Base-by-base conservation (phyloP, 2,329 filamentous ascomycete species). In the Pyricularia sp. region DNA sequence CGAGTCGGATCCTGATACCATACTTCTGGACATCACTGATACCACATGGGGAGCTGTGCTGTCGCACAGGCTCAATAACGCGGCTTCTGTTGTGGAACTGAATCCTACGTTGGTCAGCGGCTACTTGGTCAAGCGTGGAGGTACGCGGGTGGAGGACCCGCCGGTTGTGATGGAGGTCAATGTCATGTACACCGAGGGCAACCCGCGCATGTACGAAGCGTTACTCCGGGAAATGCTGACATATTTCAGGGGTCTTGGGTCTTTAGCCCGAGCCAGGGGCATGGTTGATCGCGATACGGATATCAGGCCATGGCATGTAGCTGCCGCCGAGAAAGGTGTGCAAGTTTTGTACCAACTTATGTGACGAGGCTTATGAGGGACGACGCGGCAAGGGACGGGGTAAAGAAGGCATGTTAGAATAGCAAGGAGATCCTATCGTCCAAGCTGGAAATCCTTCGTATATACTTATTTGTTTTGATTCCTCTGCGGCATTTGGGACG, bases 271-370 rank as follows among this genome's bases (percentile, higher is more conserved):
- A 68, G 83, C 86, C 26, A 83, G 88, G 66, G 88, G 85, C 0
- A 77, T 87, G 70, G 78, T 86, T 71, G 81, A 85, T 70, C 75
- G 80, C 66, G 78, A 85, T 64, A 80, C 77, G 62, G 85, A 87
- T 71, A 80, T 86, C n/a, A 77, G 89, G 70, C 90, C 90, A 22
- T 91, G 90, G 88, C 90, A 93, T 78, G 78, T 93, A 66, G 87
- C 85, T 13, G 87, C 84, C 22, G 89, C 86, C 2, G 82, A 88
- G 74, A 88, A 88, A 75, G 88, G 84, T 2, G 85, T 86, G 4
- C 79, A 84, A 72, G 87, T 82, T 24, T 74, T 93, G 71, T 85
- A 86, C 73, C 77, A 84, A 70, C 75, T 87, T 70, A 82, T 88
- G 81, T 90, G 77, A 82, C 3, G 24, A 59, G 24, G 31, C 12